Base-by-base conservation (phyloP, 176 grass and related monocot species). In the Tillandsia leiboldiana region DNA sequence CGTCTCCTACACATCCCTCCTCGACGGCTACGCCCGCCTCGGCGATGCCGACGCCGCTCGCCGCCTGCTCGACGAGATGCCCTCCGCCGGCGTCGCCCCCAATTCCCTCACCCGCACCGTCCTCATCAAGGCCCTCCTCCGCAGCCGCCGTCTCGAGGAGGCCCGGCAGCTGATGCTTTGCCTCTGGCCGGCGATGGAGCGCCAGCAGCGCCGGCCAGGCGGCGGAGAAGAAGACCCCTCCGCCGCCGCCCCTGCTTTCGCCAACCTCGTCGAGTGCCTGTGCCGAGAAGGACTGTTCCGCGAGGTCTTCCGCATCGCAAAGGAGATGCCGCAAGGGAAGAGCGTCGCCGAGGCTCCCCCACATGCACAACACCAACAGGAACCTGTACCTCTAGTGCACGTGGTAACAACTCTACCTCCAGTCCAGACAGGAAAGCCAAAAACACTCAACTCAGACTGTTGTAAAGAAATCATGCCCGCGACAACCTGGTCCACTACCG, bases 41-140 rank as follows among this genome's bases (percentile, higher is more conserved):
- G 73, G 86, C 0, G 86, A 96, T 49, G 75, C 87, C 0, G 2
- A 48, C 9, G 73, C 83, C 50, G 88, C 86, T 12, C 81, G 69
- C 57, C 73, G 61, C 49, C 70, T 92, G 78, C 83, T 96, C 57
- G 88, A 96, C 51, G 86, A 96, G 91, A 96, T 96, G 88, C 67
- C 33, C 8, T n/a, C 11, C 0, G 24, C 14, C 2, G 53, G 82
- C 24, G 3, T 96, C 1, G n/a, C 8, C 2, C 88, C 88, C 17
- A 96, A 77, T 77, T 87, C 81, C 15, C 88, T 96, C 75, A 85
- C 86, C 8, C 70, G 62, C 13, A 87, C 75, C 2, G 79, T 83
- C 75, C 66, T 91, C 49, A 87, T 83, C 67, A 96, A 96, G 76
- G 85, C 83, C 8, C 69, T 91, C 11, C 75, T 96, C 59, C 82